phyloP scores from a whole-genome alignment of 2,329 filamentous ascomycete species.

The Fonsecaea pugnacius region DNA sequence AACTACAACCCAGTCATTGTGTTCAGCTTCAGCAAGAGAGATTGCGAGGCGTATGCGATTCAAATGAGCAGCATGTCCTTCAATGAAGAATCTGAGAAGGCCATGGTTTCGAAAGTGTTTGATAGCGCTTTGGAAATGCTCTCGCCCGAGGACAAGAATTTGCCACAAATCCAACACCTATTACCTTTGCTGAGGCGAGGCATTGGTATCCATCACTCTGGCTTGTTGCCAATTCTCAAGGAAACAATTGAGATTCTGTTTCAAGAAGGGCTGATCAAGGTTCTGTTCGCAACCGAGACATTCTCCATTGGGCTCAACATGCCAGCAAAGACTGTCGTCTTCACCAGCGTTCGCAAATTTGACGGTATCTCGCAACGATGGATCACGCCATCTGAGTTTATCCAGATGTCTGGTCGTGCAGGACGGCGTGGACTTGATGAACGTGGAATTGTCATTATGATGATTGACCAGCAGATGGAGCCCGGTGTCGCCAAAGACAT shows the following conservation, averaged over 20 bases:
- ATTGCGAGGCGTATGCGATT: slow-evolving; percentile 88
- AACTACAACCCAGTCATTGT: slow-evolving; percentile 98
- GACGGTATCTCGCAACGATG: slow-evolving; percentile 81
- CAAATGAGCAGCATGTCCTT: slow-evolving; percentile 86
- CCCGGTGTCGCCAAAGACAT: slow-evolving; percentile 92
- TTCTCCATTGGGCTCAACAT: slow-evolving; percentile 99
- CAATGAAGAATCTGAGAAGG: slow-evolving; percentile 95
- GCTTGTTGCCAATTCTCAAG: slow-evolving; percentile 91
- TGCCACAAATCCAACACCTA: slow-evolving; percentile 90
- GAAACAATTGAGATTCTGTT: slow-evolving; percentile 99
- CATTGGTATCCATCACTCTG: slow-evolving; percentile 96
- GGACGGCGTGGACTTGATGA: slow-evolving; percentile 97
- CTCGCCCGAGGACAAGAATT: slow-evolving; percentile 83
- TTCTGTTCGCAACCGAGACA: slow-evolving; percentile 95
- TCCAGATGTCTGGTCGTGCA: slow-evolving; percentile 97
- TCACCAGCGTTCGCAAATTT: slow-evolving; percentile 93
- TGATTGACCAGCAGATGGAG: slow-evolving; percentile 97
- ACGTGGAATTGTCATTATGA: slow-evolving; percentile 98
- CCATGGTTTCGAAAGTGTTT: slow-evolving; percentile 93
- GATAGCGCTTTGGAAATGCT: slow-evolving; percentile 89
- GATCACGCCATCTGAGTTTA: slow-evolving; percentile 92
- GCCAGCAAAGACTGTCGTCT: slow-evolving; percentile 99
- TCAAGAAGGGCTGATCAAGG: slow-evolving; percentile 97
- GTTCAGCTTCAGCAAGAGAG: slow-evolving; percentile 98
- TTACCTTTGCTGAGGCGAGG: slow-evolving; percentile 85